Evolutionary conservation across 2,329 filamentous ascomycete species (phyloP), one percentile per base, ranked within the genome.

Genomic region (Pseudopyricularia javanii): DNA sequence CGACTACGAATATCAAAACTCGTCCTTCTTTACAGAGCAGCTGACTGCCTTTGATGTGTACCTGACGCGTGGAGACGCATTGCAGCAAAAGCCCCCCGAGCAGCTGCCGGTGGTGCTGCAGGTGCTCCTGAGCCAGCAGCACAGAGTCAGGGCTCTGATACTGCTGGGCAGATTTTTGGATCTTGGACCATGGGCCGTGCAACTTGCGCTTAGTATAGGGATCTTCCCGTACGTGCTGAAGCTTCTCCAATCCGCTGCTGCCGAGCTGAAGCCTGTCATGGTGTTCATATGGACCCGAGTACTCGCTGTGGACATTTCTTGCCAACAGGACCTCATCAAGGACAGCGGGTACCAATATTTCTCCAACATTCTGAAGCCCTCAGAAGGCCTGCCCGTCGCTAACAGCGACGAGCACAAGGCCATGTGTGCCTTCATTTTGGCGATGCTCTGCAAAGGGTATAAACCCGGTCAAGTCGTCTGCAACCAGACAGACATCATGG

Each of bases 221-320:
- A 98, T 98, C 57, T 98, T 98, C 67, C 93, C 93, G 0, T 98
- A 98, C 64, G 93, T 98, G n/a, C 73, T 98, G 33, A 98, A 98
- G 69, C 75, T 98, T 26, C 74, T 98, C 17, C 93, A 98, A 66
- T 97, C 93, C 4, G 91, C 94, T 48, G 93, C 93, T 0, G 80
- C 89, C 48, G 93, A 98, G 67, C 72, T 98, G 56, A 97, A 97
- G 64, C 91, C 93, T 0, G 91, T 97, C 55, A 97, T 98, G 93
- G 91, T 98, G 5, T 98, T 97, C 67, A 98, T 98, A 57, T 98
- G 93, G 93, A 91, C 93, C 6, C 82, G 93, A 49, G 89, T 98
- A 45, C 80, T 98, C 58, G 93, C 93, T 7, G 93, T 98, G 6
- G 93, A 98, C 63, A 84, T 93, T 55, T 88, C 88, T 1, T 96